These are phyloP conservation scores for Aureobasidium vineae DNA, from an alignment of 2,329 filamentous ascomycete species.

Conservation along the genomic window DNA sequence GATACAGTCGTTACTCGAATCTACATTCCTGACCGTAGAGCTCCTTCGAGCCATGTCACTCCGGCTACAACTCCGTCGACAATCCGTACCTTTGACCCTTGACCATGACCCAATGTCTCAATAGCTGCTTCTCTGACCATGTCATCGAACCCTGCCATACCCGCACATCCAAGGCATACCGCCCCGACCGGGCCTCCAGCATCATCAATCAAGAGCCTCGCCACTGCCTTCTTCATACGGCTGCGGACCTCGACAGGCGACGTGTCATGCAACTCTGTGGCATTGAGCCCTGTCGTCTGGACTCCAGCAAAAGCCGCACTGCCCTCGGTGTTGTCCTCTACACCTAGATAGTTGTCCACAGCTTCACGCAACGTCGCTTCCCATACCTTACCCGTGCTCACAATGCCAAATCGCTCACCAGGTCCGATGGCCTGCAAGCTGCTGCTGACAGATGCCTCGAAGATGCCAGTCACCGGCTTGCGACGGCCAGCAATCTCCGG, in stretches of 20 bases:
- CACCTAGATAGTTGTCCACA: slow-evolving; percentile 63
- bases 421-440: slow-evolving; percentile 57
- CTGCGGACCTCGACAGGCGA: slow-evolving; percentile 61
- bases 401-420: slow-evolving; percentile 70
- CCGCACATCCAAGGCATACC: slow-evolving; percentile 83
- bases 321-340: slow-evolving; percentile 33
- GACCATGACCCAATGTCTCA: slow-evolving; percentile 60
- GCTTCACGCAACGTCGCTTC: slow-evolving; percentile 67
- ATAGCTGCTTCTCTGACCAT: slow-evolving; percentile 69
- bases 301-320: slow-evolving; percentile 68
- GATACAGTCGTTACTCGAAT: not conserved
- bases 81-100: slow-evolving; percentile 62
- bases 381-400: slow-evolving; percentile 86
- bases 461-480: slow-evolving; percentile 73
- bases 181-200: slow-evolving; percentile 57
- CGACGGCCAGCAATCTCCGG: slow-evolving; percentile 39
- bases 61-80: slow-evolving; percentile 78
- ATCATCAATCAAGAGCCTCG: slow-evolving; percentile 54
- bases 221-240: slow-evolving; percentile 69
- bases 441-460: slow-evolving; percentile 74
- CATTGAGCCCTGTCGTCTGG: slow-evolving; percentile 75
- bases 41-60: slow-evolving; percentile 60
- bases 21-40: slow-evolving; percentile 41
- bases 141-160: slow-evolving; percentile 81
- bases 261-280: slow-evolving; percentile 72